These are phyloP conservation scores for Eucalyptus fibrosa DNA, from an alignment of 345 rosid genomes.

Conservation along the genomic window DNA sequence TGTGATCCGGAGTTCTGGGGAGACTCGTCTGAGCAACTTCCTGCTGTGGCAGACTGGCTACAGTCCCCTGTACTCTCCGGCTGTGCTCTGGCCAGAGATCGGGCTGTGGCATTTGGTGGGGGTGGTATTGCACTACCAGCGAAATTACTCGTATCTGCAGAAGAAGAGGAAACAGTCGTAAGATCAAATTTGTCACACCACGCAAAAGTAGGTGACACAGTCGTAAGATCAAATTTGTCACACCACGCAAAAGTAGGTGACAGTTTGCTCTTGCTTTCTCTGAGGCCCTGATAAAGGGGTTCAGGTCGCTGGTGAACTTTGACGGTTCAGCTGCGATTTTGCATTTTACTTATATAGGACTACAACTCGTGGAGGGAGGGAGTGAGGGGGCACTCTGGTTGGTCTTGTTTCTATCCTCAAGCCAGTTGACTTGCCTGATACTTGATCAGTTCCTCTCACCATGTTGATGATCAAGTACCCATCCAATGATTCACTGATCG, in stretches of 20 bases:
- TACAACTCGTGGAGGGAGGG: neutral
- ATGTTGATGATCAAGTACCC: neutral
- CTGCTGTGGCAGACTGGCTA: constrained; percentile 50
- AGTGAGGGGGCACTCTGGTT: neutral
- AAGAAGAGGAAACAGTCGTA: constrained; percentile 46
- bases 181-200: neutral
- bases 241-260: neutral
- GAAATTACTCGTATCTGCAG: constrained; percentile 41
- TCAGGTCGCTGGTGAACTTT: neutral
- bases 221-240: neutral
- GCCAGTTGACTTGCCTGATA: neutral
- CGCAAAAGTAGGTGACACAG: neutral
- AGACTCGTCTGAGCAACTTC: constrained; percentile 53
- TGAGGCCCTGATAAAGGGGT: neutral
- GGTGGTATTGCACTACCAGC: constrained; percentile 59
- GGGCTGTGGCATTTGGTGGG: constrained; percentile 55
- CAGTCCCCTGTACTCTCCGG: constrained; percentile 46
- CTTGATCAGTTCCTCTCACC: neutral
- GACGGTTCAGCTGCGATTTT: neutral
- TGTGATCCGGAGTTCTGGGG: constrained; percentile 56
- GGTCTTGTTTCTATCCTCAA: neutral
- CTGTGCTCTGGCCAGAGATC: constrained; percentile 79
- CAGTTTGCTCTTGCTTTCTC: neutral
- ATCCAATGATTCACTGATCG: neutral
- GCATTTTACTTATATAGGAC: neutral